Base-by-base conservation (phyloP, 257 asterid species). In the Verbena officinalis region DNA sequence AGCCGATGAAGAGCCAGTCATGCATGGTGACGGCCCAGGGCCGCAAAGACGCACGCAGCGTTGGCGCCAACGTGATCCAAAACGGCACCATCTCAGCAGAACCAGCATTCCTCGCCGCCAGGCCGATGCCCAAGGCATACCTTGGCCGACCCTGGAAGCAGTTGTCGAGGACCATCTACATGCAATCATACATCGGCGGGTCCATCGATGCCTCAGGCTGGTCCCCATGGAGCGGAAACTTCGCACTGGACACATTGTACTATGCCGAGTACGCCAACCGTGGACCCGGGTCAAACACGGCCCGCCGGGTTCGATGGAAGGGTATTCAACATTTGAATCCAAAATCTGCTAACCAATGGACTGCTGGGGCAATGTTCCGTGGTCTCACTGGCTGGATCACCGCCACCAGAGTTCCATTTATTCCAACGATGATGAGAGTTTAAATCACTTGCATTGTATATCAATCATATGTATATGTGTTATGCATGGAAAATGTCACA, bases 1-100 rank as follows among this genome's bases (percentile, higher is more conserved):
- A 65, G 68, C 95, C 91, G 13, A 43, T 52, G 59, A 46, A 1
- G 14, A 48, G 43, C 45, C 91, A 84, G 20, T 67, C 63, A 0
- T 78, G 84, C 67, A 75, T 78, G 77, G 81, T 84, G 54, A 82
- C 87, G 4, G 90, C 90, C 3, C 90, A 86, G 4, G 95, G 95
- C 22, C 71, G 89, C 55, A 17, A 19, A 5, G 84, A 74, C 11
- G 21, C 42, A 0, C 69, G 63, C 7, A 66, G 74, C 34, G 5
- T 4, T 0, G 77, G 78, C 1, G 94, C 64, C 0, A 59, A 65
- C 21, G 52, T 86, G 12, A 38, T 86, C 39, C 88, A 84, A 16
- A 74, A 76, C 71, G 62, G 86, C 7, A 44, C 44, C 10, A 67
- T 86, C 48, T 7, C 9, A 2, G 83, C 89, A 0, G 84, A 76